A percentile compares a stretch with the other conserved stretches of the same genome.
phyloP scores from a whole-genome alignment of 768 basidiomycete genomes.

The Leccinum olivaceopallidum region DNA sequence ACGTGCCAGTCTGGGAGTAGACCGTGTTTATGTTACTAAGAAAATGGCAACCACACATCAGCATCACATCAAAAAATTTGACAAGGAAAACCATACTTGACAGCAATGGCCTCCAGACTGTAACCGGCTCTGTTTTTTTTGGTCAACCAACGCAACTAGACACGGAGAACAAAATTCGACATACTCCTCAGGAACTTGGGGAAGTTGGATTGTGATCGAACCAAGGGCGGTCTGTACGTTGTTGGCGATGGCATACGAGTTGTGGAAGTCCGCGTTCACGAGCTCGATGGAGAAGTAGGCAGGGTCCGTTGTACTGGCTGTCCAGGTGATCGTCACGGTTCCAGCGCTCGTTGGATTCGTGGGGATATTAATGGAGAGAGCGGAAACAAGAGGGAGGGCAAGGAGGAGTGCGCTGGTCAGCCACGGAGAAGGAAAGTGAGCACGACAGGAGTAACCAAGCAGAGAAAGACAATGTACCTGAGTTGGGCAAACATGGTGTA shows the following conservation, averaged over 20 bases:
- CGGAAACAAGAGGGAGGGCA: conserved; percentile 46
- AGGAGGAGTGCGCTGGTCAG: conserved; percentile 41
- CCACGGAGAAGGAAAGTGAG: not conserved
- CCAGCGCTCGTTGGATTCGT: conserved; percentile 34
- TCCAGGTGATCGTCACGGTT: conserved; percentile 48
- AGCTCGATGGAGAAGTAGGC: conserved; percentile 46
- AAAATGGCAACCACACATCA: not conserved
- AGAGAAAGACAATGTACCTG: conserved; percentile 33
- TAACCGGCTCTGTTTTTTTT: conserved; percentile 44
- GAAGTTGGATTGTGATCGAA: conserved; percentile 41
- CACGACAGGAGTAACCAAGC: too few species aligned
- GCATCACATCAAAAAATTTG: not conserved
- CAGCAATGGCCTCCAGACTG: conserved; percentile 45
- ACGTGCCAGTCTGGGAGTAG: conserved; percentile 39
- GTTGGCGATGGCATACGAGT: conserved; percentile 55
- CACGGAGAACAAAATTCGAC: not conserved
- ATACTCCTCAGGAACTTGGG: conserved; percentile 49
- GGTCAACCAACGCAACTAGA: not conserved
- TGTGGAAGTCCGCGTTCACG: conserved; percentile 49
- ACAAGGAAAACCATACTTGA: conserved; percentile 31
- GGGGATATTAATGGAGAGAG: conserved; percentile 44
- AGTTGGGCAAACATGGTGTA: conserved; percentile 52
- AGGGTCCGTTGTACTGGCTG: conserved; percentile 41
- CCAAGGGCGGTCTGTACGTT: conserved; percentile 44
- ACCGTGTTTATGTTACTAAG: conserved; percentile 47